These are phyloP conservation scores for Populus davidiana DNA, from an alignment of 345 rosid species.

Conservation along the genomic window DNA sequence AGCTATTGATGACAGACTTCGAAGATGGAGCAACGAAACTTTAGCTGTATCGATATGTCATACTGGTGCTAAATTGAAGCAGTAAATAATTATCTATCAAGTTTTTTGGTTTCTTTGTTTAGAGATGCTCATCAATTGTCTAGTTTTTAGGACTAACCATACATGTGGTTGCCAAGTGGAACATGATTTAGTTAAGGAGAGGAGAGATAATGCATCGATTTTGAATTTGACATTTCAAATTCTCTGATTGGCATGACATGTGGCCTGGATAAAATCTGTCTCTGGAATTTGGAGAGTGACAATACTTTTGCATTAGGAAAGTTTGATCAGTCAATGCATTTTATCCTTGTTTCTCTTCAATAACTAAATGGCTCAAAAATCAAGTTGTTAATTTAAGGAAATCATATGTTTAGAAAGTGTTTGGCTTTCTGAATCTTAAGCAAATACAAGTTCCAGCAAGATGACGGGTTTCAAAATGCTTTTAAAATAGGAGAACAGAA, in stretches of 20 bases:
- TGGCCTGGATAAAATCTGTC: background rate
- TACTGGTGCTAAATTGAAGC: background rate
- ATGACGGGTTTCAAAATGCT: background rate
- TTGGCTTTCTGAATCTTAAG: background rate
- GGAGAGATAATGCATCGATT: background rate
- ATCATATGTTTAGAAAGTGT: background rate
- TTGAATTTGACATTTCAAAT: background rate
- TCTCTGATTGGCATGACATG: background rate
- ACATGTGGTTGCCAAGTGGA: background rate
- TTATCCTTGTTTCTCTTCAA: background rate
- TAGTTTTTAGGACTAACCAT: background rate
- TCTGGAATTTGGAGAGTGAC: background rate
- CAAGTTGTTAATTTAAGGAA: no score
- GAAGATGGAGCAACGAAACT: background rate
- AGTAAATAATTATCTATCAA: background rate
- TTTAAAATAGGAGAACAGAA: background rate
- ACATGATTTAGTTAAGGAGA: background rate
- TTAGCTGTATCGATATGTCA: background rate
- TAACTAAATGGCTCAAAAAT: background rate
- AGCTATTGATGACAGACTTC: background rate
- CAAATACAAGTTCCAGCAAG: background rate
- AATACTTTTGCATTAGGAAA: background rate
- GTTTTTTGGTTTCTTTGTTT: background rate
- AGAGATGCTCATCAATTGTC: background rate
- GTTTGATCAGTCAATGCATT: background rate